Evolutionary conservation across 2,329 filamentous ascomycete species (phyloP).

Genomic region (Colletotrichum camelliae): DNA sequence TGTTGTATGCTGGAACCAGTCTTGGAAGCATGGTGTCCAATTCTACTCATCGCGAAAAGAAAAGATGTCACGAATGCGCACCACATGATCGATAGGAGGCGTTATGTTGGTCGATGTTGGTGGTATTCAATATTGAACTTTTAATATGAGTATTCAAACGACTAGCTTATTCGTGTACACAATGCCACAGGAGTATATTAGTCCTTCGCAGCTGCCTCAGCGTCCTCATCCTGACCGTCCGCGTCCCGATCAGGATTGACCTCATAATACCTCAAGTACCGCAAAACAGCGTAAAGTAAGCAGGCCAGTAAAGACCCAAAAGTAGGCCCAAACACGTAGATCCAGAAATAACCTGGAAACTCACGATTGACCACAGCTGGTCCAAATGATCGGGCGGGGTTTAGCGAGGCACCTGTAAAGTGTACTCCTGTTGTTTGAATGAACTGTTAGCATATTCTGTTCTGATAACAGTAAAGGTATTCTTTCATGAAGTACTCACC

Average conservation of each 20-base stretch:
- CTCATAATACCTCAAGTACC: constrained; percentile 55
- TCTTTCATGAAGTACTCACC: constrained; percentile 24
- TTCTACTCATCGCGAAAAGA: background rate
- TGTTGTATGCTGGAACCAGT: background rate
- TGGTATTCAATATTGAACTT: background rate
- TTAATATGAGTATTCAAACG: background rate
- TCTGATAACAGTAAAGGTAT: too few relatives aligned
- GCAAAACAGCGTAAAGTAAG: constrained; percentile 55
- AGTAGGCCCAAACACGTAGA: constrained; percentile 60
- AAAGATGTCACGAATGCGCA: background rate
- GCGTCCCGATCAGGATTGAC: constrained; percentile 56
- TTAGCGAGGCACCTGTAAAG: constrained; percentile 54
- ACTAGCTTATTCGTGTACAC: background rate
- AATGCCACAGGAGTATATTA: background rate
- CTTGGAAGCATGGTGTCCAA: background rate
- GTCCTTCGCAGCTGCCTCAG: background rate
- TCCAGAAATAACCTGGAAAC: constrained; percentile 56
- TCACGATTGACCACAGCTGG: constrained; percentile 46
- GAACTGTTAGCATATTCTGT: background rate
- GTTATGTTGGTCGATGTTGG: background rate
- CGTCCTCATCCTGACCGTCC: constrained; percentile 20
- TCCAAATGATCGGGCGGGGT: constrained; percentile 57
- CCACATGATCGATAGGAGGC: background rate
- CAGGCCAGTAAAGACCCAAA: constrained; percentile 54
- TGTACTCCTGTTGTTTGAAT: constrained; percentile 36